Evolutionary conservation across 257 asterid genomes (phyloP).

Genomic region (Gardenia jasminoides): DNA sequence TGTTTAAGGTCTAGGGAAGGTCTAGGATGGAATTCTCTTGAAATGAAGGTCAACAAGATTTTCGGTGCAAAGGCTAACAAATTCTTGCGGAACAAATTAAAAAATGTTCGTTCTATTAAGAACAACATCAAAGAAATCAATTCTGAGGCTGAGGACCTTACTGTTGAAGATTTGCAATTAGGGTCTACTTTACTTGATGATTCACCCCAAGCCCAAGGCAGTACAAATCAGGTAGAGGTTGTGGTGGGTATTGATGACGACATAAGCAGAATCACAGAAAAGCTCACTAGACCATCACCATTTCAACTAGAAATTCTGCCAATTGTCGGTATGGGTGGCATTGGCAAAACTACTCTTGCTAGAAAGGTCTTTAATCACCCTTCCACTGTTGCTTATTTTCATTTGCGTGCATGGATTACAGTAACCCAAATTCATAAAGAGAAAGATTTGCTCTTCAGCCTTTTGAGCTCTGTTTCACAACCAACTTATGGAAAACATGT

Average conservation of each 20-base stretch:
- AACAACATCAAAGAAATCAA: too few species aligned
- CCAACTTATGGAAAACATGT: neutral
- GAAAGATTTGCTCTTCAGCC: neutral
- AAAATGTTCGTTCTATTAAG: too few species aligned
- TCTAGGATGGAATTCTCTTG: too few species aligned
- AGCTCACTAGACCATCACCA: neutral
- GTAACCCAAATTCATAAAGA: neutral
- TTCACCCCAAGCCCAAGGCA: too few species aligned
- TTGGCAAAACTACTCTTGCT: neutral
- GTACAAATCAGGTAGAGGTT: neutral
- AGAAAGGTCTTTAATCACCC: neutral
- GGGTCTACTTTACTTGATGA: too few species aligned
- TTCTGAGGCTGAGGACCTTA: too few species aligned
- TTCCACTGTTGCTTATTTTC: neutral
- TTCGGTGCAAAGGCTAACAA: too few species aligned
- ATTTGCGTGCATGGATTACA: neutral
- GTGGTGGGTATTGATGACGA: neutral
- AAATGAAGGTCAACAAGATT: too few species aligned
- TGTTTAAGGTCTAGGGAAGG: too few species aligned
- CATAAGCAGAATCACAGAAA: neutral
- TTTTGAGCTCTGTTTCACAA: neutral
- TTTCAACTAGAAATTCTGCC: neutral
- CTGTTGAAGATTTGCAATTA: too few species aligned
- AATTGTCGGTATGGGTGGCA: neutral
- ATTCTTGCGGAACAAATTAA: too few species aligned